phyloP scores from a whole-genome alignment of 2,329 filamentous ascomycete genomes.

The Talaromyces marneffei region DNA sequence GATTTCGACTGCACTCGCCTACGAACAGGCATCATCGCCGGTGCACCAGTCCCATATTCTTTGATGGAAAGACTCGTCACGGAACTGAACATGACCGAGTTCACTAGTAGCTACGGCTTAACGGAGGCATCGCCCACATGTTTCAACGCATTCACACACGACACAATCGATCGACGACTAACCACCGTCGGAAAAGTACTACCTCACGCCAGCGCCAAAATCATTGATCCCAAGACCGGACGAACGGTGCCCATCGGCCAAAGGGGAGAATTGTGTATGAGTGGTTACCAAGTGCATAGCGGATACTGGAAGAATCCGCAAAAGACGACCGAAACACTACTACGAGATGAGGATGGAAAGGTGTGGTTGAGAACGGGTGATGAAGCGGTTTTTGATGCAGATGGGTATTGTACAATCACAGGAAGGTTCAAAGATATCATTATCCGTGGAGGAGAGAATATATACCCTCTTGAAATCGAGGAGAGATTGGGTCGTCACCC shows the following conservation, averaged over 20 bases:
- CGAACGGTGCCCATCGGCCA: slow-evolving; percentile 61
- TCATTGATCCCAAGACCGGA: slow-evolving; percentile 57
- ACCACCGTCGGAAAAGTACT: slow-evolving; percentile 70
- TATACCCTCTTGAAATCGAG: slow-evolving; percentile 70
- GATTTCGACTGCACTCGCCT: slow-evolving; percentile 50
- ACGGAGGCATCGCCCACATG: slow-evolving; percentile 75
- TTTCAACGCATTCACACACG: slow-evolving; percentile 73
- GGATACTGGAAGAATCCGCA: slow-evolving; percentile 40
- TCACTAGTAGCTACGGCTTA: slow-evolving; percentile 61
- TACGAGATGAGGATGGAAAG: slow-evolving; percentile 54
- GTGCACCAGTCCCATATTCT: slow-evolving; percentile 67
- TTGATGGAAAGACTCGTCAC: slow-evolving; percentile 68
- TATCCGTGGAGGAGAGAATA: slow-evolving; percentile 68
- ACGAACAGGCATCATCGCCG: slow-evolving; percentile 72
- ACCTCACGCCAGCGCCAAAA: slow-evolving; percentile 71
- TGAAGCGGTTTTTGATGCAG: slow-evolving; percentile 46
- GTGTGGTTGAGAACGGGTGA: slow-evolving; percentile 64
- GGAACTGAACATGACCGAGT: slow-evolving; percentile 69
- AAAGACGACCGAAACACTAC: slow-evolving; percentile 67
- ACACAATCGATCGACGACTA: slow-evolving; percentile 60
- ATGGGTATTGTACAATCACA: slow-evolving; percentile 67
- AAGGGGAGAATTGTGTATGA: slow-evolving; percentile 69
- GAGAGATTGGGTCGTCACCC: slow-evolving; percentile 63
- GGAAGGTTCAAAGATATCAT: slow-evolving; percentile 76
- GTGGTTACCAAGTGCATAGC: slow-evolving; percentile 65